These are phyloP conservation scores for Argentina anserina DNA, from an alignment of 306 rosid species.

Conservation along the genomic window DNA sequence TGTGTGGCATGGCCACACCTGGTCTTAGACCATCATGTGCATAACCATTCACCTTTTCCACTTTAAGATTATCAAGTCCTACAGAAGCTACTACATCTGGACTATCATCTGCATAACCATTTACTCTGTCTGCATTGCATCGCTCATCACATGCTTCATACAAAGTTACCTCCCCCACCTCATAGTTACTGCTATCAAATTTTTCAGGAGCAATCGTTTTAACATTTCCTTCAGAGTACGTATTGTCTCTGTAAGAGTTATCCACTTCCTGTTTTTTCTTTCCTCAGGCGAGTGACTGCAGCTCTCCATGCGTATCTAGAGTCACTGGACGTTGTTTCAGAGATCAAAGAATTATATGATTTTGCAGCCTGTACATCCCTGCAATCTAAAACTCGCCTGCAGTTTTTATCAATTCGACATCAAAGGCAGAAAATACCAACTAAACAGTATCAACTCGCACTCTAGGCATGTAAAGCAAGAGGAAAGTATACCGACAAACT, in stretches of 20 bases:
- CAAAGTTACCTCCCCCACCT: neutral
- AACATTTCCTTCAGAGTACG: neutral
- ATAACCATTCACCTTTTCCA: conserved; percentile 28
- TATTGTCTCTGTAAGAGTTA: neutral
- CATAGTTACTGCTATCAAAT: neutral
- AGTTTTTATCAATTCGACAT: conserved; percentile 28
- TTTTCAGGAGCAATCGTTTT: neutral
- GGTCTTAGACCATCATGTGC: neutral
- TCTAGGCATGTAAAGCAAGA: neutral
- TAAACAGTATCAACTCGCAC: neutral
- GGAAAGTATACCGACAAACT: neutral
- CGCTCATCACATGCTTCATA: neutral
- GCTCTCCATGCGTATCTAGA: conserved; percentile 13
- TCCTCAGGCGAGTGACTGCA: neutral
- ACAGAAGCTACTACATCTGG: conserved; percentile 7
- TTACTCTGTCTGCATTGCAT: neutral
- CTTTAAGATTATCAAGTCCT: neutral
- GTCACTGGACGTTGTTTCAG: conserved; percentile 22
- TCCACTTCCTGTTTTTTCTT: conserved; percentile 1
- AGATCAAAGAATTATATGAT: conserved; percentile 10
- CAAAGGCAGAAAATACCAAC: neutral
- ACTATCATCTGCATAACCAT: neutral
- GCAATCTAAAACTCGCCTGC: conserved; percentile 43
- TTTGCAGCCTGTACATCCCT: conserved; percentile 24
- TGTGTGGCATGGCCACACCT: neutral